A percentile compares a stretch with the other conserved stretches of the same genome.
Evolutionary conservation across 2,329 filamentous ascomycete genomes (phyloP).

Genomic region (Dactylella cylindrospora): DNA sequence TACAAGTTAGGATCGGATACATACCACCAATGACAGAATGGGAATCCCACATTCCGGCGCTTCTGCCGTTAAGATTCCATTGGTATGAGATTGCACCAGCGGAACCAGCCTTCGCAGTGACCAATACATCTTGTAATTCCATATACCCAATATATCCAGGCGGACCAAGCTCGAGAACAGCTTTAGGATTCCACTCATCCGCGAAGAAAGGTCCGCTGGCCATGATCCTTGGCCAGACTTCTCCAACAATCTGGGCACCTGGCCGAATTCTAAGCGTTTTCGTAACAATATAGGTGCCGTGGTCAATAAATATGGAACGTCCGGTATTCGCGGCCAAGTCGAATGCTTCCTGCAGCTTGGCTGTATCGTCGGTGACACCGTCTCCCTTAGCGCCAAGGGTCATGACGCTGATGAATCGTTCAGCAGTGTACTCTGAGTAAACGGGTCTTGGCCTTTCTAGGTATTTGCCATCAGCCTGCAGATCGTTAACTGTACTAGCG

Average conservation of each 20-base stretch:
- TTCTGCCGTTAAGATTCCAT: slow-evolving; percentile 21
- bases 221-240: slow-evolving; percentile 51
- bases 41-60: slow-evolving; percentile 9
- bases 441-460: neutral
- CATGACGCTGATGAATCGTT: slow-evolving; percentile 78
- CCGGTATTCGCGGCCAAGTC: slow-evolving; percentile 62
- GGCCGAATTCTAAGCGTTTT: slow-evolving; percentile 56
- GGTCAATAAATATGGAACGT: slow-evolving; percentile 54
- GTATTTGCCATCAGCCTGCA: slow-evolving; percentile 1
- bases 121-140: slow-evolving; percentile 18
- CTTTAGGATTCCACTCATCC: slow-evolving; percentile 19
- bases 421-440: slow-evolving; percentile 10
- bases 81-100: slow-evolving; percentile 22
- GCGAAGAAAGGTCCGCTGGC: slow-evolving; percentile 46
- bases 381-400: slow-evolving; percentile 81
- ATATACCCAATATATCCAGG: slow-evolving; percentile 8
- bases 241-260: slow-evolving; percentile 53
- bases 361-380: slow-evolving; percentile 81
- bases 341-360: slow-evolving; percentile 73
- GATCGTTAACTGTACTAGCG: neutral
- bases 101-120: slow-evolving; percentile 15
- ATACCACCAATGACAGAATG: slow-evolving; percentile 19
- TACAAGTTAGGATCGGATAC: too few relatives aligned
- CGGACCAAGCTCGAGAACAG: slow-evolving; percentile 7
- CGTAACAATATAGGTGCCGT: slow-evolving; percentile 59